Evolutionary conservation across 2,329 filamentous ascomycete species (phyloP).

Genomic region (Alternaria conjuncta): DNA sequence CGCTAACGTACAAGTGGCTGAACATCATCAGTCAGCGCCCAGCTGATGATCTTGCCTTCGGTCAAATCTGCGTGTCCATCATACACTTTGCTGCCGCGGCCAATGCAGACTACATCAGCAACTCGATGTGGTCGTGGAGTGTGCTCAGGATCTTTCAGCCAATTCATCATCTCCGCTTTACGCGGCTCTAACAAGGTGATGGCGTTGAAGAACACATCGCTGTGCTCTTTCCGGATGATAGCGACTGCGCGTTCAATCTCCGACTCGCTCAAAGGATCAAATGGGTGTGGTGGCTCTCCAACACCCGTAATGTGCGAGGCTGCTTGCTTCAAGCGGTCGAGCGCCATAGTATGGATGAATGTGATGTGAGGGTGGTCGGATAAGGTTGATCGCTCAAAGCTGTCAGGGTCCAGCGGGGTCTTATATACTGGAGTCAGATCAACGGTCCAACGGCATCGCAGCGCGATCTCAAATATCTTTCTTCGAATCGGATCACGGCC

Average conservation of each 20-base stretch:
- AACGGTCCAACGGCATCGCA: not conserved
- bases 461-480: not conserved
- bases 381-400: conserved; percentile 8
- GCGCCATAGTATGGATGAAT: conserved; percentile 57
- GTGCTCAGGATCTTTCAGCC: conserved; percentile 71
- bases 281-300: conserved; percentile 67
- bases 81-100: conserved; percentile 76
- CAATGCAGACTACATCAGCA: conserved; percentile 85
- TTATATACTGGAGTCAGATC: conserved; percentile 23
- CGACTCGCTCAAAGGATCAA: conserved; percentile 74
- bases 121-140: conserved; percentile 70
- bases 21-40: conserved; percentile 76
- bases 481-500: not conserved
- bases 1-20: conserved; percentile 73
- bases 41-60: conserved; percentile 70
- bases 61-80: conserved; percentile 81
- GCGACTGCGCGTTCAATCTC: conserved; percentile 77
- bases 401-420: conserved; percentile 21
- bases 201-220: conserved; percentile 81
- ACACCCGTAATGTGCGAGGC: conserved; percentile 66
- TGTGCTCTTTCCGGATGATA: conserved; percentile 72
- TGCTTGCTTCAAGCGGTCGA: conserved; percentile 69
- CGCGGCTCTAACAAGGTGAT: conserved; percentile 84
- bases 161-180: conserved; percentile 82
- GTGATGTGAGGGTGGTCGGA: conserved; percentile 4